phyloP scores from a whole-genome alignment of 306 rosid species.

The Echinosophora koreensis region DNA sequence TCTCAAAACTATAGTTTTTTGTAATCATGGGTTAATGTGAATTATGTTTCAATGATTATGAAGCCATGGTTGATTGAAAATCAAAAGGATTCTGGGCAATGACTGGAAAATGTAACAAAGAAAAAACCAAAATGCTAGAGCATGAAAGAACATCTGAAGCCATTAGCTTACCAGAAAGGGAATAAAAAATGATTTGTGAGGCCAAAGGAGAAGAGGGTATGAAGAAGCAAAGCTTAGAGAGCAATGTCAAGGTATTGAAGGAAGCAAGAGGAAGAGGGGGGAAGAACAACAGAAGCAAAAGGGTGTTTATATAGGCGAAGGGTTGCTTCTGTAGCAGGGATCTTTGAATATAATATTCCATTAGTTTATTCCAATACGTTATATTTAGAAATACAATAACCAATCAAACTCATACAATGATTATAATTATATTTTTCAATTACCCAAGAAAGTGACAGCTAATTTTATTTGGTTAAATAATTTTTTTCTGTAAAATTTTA shows the following conservation, averaged over 20 bases:
- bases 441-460: conserved; percentile 53
- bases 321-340: conserved; percentile 38
- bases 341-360: conserved; percentile 38
- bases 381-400: conserved; percentile 37
- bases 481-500: neutral
- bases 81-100: conserved; percentile 32
- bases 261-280: conserved; percentile 55
- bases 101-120: neutral
- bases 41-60: conserved; percentile 23
- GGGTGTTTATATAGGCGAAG: conserved; percentile 69
- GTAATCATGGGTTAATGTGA: neutral
- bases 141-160: conserved; percentile 43
- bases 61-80: conserved; percentile 36
- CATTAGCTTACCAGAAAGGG: conserved; percentile 54
- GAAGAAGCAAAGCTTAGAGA: conserved; percentile 47
- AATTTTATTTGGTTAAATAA: conserved; percentile 35
- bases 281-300: conserved; percentile 53
- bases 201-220: conserved; percentile 43
- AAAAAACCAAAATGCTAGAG: conserved; percentile 40
- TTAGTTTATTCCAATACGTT: conserved; percentile 45
- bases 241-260: conserved; percentile 40
- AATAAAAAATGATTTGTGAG: conserved; percentile 16
- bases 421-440: conserved; percentile 28
- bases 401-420: conserved; percentile 39
- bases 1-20: conserved; percentile 28